Evolutionary conservation across 495 filamentous ascomycete species (phyloP).

Genomic region (Aspergillus hancockii): DNA sequence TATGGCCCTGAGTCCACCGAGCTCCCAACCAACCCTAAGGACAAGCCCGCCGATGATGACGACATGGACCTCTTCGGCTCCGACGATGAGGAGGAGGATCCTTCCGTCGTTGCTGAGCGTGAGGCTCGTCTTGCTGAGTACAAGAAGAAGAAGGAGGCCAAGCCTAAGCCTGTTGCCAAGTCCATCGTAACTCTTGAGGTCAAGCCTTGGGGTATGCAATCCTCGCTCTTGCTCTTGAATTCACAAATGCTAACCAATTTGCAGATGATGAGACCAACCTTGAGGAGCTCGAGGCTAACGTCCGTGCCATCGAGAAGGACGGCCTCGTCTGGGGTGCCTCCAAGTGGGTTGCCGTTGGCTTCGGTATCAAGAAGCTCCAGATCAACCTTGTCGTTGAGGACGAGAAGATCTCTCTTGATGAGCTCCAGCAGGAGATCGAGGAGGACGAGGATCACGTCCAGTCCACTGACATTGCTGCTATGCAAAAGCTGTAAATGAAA

Average conservation of each 20-base stretch:
- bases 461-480: conserved; percentile 87
- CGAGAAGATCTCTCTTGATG: conserved; percentile 87
- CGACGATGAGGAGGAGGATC: conserved; percentile 89
- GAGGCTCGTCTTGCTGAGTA: conserved; percentile 90
- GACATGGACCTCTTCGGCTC: conserved; percentile 90
- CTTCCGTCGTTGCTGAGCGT: conserved; percentile 76
- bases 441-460: conserved; percentile 96
- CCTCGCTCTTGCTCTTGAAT: conserved; percentile 8
- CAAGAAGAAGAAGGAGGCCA: conserved; percentile 93
- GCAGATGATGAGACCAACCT: conserved; percentile 93
- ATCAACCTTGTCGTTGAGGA: conserved; percentile 98
- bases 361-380: conserved; percentile 99
- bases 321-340: conserved; percentile 95
- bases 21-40: conserved; percentile 78
- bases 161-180: conserved; percentile 90
- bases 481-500: conserved; percentile 83
- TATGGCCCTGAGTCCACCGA: conserved; percentile 86
- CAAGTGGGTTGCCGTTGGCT: conserved; percentile 85
- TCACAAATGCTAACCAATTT: conserved; percentile 28
- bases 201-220: conserved; percentile 91
- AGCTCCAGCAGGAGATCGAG: conserved; percentile 84
- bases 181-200: conserved; percentile 93
- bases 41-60: conserved; percentile 75
- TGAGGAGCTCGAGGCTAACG: conserved; percentile 74
- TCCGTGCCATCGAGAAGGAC: conserved; percentile 86